Evolutionary conservation across 352 stramenopile genomes (phyloP), one percentile per base, ranked within the genome.

Genomic region (Pythium oligandrum): DNA sequence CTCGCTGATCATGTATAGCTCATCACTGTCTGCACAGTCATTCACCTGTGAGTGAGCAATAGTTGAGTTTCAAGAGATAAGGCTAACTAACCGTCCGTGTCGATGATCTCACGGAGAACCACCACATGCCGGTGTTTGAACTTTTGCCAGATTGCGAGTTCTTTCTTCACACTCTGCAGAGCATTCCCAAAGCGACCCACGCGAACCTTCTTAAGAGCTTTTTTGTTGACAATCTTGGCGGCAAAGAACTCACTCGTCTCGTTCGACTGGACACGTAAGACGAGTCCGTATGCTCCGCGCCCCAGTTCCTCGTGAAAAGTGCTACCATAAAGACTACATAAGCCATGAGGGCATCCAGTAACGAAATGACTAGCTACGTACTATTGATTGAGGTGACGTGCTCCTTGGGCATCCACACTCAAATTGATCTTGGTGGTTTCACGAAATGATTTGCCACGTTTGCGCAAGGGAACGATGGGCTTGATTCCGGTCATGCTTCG

Each of bases 141-240:
- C 40, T 93, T 93, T 68, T 98, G 98, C 95, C 98, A 98, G 9
- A 98, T 93, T n/a, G 76, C 88, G 60, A 98, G 94, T 52, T 98
- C 95, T 49, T 90, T 93, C 71, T 98, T 95, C 17, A 89, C 69
- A 6, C 59, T 78, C 49, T 93, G 80, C 11, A 93, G 46, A 6
- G 78, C 83, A 44, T 93, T 90, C 10, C 83, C 80, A 32, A 89
- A 87, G 12, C 78, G 68, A 4, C 80, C 83, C 6, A 89, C 67
- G 42, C 75, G 77, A 40, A 88, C 60, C 31, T 79, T 75, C 33
- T 86, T 84, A 30, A 93, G 66, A n/a, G 70, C 73, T 53, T 53
- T 60, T 9, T 93, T 93, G 58, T 93, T 68, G 17, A 93, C 78
- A 8, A 77, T 80, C 51, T 93, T 93, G 30, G 75, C 72, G 0